phyloP scores from a whole-genome alignment of 2,329 filamentous ascomycete genomes.

The Paecilomyces formosus region DNA sequence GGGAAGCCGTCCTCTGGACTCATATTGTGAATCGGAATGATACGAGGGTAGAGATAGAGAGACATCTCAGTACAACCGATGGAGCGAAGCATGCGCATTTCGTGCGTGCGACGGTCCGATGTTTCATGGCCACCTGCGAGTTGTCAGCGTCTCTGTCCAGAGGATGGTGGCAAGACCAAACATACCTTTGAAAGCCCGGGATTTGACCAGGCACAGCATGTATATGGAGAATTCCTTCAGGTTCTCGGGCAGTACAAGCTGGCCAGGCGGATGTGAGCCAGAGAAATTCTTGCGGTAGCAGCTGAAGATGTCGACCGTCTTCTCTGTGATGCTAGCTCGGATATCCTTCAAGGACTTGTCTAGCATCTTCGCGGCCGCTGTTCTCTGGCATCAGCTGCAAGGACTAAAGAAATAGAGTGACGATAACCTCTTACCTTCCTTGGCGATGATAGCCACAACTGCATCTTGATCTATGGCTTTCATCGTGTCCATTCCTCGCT shows the following conservation, averaged over 20 bases:
- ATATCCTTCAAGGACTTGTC: slow-evolving; percentile 77
- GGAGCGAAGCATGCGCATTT: slow-evolving; percentile 80
- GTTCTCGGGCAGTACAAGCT: slow-evolving; percentile 90
- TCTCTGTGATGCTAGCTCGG: slow-evolving; percentile 74
- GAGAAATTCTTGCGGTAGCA: slow-evolving; percentile 91
- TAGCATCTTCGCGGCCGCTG: slow-evolving; percentile 73
- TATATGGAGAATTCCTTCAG: slow-evolving; percentile 98
- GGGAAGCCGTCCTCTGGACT: slow-evolving; percentile 82
- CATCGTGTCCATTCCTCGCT: slow-evolving; percentile 74
- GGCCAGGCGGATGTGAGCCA: slow-evolving; percentile 76
- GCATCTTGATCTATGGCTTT: slow-evolving; percentile 95
- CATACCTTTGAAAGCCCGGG: slow-evolving; percentile 73
- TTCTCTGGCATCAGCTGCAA: slow-evolving; percentile 13
- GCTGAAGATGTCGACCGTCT: slow-evolving; percentile 84
- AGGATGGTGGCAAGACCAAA: not conserved
- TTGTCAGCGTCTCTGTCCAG: not conserved
- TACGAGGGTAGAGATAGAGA: slow-evolving; percentile 89
- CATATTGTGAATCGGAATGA: slow-evolving; percentile 86
- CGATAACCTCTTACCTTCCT: slow-evolving; percentile 56
- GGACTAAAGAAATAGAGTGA: not conserved
- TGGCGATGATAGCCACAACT: slow-evolving; percentile 78
- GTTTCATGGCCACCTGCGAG: slow-evolving; percentile 69
- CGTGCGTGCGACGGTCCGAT: slow-evolving; percentile 82
- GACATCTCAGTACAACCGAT: slow-evolving; percentile 83
- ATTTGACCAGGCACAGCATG: slow-evolving; percentile 82